Conservation (phyloP, 2,329 filamentous ascomycete species). For the Colletotrichum sp. region DNA sequence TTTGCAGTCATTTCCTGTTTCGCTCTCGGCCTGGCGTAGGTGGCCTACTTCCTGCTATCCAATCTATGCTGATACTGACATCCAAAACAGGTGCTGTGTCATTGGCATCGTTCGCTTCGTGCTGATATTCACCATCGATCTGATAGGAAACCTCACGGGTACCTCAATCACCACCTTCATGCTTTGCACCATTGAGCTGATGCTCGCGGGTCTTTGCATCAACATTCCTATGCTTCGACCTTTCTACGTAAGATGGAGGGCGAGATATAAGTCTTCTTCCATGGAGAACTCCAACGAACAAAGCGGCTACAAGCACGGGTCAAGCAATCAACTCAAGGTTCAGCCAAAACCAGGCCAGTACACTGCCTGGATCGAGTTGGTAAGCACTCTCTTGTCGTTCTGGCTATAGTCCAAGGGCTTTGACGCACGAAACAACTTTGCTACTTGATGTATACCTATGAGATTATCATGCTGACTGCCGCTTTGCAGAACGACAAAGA, state of each 20-base stretch:
- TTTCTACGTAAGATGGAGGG: slow-evolving; percentile 36
- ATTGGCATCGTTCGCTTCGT: slow-evolving; percentile 42
- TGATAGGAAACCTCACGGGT: slow-evolving; percentile 38
- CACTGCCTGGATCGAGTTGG: slow-evolving; percentile 22
- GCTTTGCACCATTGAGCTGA: slow-evolving; percentile 44
- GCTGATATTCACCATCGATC: slow-evolving; percentile 41
- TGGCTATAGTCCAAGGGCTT: background rate
- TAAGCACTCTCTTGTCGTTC: background rate
- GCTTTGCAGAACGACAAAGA: slow-evolving; percentile 24
- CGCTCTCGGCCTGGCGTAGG: slow-evolving; percentile 25
- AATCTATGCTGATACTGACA: background rate
- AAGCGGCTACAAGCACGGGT: slow-evolving; percentile 8
- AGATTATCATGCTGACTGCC: background rate
- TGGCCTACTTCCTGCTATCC: background rate
- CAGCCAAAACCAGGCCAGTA: slow-evolving; percentile 8
- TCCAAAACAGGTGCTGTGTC: slow-evolving; percentile 35
- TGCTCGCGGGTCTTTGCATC: slow-evolving; percentile 45
- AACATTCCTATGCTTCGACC: slow-evolving; percentile 47
- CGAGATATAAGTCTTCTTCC: slow-evolving; percentile 34
- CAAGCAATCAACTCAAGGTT: background rate
- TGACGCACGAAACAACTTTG: background rate
- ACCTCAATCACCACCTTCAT: slow-evolving; percentile 45
- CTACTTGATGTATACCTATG: background rate
- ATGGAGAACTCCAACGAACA: slow-evolving; percentile 28
- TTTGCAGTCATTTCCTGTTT: slow-evolving; percentile 28